These are phyloP conservation scores for Agaricus subrufescens DNA, from an alignment of 768 basidiomycete species.

Conservation along the genomic window DNA sequence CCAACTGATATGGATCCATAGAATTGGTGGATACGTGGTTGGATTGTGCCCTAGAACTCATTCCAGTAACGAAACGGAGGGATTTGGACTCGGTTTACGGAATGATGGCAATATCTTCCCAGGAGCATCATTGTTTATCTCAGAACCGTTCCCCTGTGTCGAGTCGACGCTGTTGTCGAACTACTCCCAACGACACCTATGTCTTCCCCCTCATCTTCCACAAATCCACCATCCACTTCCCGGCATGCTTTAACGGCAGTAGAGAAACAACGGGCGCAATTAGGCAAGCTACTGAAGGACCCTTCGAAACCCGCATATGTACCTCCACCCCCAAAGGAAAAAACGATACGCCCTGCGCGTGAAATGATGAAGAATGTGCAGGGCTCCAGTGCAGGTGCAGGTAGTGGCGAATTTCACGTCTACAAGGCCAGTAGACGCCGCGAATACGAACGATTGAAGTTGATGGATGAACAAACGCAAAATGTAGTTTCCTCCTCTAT, in stretches of 20 bases:
- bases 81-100: too few relatives aligned
- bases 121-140: too few relatives aligned
- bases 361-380: constrained; percentile 99
- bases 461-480: constrained; percentile 78
- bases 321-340: constrained; percentile 78
- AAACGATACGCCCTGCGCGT: constrained; percentile 71
- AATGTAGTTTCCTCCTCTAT: constrained; percentile 47
- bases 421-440: constrained; percentile 93
- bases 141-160: too few relatives aligned
- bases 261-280: constrained; percentile 58
- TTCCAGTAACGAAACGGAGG: not conserved
- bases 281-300: constrained; percentile 87
- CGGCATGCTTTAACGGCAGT: constrained; percentile 48
- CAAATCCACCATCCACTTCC: constrained; percentile 22
- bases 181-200: not conserved
- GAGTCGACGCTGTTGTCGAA: too few relatives aligned
- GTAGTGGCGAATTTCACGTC: constrained; percentile 97
- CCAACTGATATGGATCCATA: constrained; percentile 60
- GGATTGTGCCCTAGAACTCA: not conserved
- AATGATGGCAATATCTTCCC: too few relatives aligned
- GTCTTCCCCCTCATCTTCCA: constrained; percentile 6
- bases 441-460: constrained; percentile 91
- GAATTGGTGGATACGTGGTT: not conserved
- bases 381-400: constrained; percentile 95
- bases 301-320: constrained; percentile 79